Evolutionary conservation across 352 stramenopile species (phyloP).

Genomic region (Phytophthora colocasiae): DNA sequence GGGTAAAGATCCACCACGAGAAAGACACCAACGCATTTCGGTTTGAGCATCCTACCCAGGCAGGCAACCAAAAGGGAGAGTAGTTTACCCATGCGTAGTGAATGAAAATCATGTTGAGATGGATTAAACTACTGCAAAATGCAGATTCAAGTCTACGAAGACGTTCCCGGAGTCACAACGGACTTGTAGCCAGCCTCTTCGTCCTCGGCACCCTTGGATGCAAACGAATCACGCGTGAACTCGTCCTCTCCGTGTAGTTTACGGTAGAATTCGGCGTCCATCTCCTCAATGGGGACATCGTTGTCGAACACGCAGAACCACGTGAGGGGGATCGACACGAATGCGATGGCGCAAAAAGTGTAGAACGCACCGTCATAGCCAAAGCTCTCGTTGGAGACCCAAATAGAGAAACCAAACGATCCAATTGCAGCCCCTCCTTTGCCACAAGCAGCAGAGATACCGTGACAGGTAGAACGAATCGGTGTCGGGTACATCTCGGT

Average conservation of each 20-base stretch:
- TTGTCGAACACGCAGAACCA: slow-evolving; percentile 73
- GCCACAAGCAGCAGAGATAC: slow-evolving; percentile 48
- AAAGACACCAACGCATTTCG: slow-evolving; percentile 60
- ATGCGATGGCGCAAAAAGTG: slow-evolving; percentile 60
- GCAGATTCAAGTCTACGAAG: too few relatives aligned
- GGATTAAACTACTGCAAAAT: too few relatives aligned
- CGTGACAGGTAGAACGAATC: slow-evolving; percentile 86
- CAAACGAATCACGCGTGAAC: slow-evolving; percentile 12
- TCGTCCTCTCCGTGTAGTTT: slow-evolving; percentile 5
- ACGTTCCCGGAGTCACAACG: too few relatives aligned
- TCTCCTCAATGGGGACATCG: slow-evolving; percentile 35
- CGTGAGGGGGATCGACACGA: slow-evolving; percentile 45
- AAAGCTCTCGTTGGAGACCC: slow-evolving; percentile 27
- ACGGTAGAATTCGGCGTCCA: slow-evolving; percentile 22
- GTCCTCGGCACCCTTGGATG: slow-evolving; percentile 4
- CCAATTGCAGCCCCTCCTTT: slow-evolving; percentile 28
- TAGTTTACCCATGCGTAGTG: slow-evolving; percentile 79
- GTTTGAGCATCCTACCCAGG: slow-evolving; percentile 93
- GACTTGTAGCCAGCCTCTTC: neutral
- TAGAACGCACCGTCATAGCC: slow-evolving; percentile 34
- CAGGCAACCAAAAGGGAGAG: slow-evolving; percentile 86
- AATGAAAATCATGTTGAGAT: too few relatives aligned
- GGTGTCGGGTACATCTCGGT: slow-evolving; percentile 85
- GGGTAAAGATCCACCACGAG: slow-evolving; percentile 79
- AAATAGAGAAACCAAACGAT: slow-evolving; percentile 35